Conservation (phyloP, 1,284 basidiomycete species). For the Rhodotorula sp. region DNA sequence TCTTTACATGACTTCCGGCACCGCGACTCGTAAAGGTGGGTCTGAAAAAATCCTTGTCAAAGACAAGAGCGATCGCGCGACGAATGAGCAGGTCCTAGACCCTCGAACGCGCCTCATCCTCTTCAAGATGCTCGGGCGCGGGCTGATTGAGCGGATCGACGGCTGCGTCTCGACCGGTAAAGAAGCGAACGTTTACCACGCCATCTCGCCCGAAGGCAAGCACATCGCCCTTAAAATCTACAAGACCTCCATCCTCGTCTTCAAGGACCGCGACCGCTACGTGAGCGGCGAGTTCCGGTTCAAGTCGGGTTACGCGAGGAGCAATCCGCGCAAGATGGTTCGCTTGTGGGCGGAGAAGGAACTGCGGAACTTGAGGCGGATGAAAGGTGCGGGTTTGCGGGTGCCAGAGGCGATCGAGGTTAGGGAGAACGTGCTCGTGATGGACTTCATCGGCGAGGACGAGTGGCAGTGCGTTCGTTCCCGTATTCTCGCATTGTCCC, state of each 20-base stretch:
- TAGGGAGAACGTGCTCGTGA: conserved; percentile 93
- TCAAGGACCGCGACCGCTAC: conserved; percentile 95
- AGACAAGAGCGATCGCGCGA: conserved; percentile 91
- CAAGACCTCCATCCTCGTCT: conserved; percentile 95
- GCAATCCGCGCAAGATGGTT: conserved; percentile 98
- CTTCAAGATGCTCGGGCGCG: conserved; percentile 89
- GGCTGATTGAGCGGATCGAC: conserved; percentile 79
- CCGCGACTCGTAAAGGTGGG: conserved; percentile 80
- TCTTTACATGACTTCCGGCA: conserved; percentile 56
- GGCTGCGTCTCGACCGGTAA: conserved; percentile 94
- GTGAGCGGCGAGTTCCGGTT: conserved; percentile 85
- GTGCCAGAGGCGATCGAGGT: conserved; percentile 90
- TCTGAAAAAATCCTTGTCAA: conserved; percentile 75
- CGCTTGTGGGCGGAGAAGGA: conserved; percentile 99
- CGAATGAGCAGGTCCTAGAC: conserved; percentile 90
- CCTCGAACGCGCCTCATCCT: conserved; percentile 83
- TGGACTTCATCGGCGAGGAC: conserved; percentile 84
- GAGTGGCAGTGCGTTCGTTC: conserved; percentile 64
- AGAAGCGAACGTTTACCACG: conserved; percentile 61
- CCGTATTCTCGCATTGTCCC: background rate
- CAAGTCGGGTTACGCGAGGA: conserved; percentile 83
- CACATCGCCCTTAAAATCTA: conserved; percentile 94
- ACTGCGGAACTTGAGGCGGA: conserved; percentile 87
- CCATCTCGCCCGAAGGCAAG: conserved; percentile 29
- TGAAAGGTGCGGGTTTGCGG: conserved; percentile 75